These are phyloP conservation scores for Fraxinus anomala DNA, from an alignment of 257 asterid species.

Conservation along the genomic window DNA sequence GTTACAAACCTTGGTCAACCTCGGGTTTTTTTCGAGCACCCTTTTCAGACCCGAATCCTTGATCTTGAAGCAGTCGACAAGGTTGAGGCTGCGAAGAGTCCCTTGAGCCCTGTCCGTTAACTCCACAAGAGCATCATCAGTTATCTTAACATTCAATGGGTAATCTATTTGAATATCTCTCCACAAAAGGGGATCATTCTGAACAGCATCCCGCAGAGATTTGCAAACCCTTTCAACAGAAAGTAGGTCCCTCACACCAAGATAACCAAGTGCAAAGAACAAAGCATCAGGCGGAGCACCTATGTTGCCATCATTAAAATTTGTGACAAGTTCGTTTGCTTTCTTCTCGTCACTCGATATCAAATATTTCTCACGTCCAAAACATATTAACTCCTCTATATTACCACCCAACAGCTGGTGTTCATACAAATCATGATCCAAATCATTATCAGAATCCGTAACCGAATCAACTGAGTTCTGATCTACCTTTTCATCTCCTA, in stretches of 20 bases:
- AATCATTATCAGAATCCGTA: constrained; percentile 30
- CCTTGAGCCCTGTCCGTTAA: constrained; percentile 75
- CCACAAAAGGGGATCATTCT: constrained; percentile 71
- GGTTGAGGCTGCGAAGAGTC: constrained; percentile 57
- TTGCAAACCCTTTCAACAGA: constrained; percentile 74
- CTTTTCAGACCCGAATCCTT: constrained; percentile 50
- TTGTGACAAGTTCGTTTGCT: constrained; percentile 23
- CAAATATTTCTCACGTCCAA: constrained; percentile 52
- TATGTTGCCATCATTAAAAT: constrained; percentile 27
- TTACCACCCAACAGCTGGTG: constrained; percentile 28
- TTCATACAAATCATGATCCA: constrained; percentile 33
- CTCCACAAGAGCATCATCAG: constrained; percentile 56
- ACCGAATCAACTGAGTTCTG: constrained; percentile 18
- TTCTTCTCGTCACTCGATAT: not conserved
- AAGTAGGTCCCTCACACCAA: constrained; percentile 63
- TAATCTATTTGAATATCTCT: constrained; percentile 46
- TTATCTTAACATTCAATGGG: constrained; percentile 45
- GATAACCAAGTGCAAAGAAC: constrained; percentile 54
- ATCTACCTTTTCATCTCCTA: constrained; percentile 31
- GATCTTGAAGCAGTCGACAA: constrained; percentile 52
- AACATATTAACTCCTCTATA: constrained; percentile 42
- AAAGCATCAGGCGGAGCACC: constrained; percentile 60
- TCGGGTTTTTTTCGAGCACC: constrained; percentile 57
- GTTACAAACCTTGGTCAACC: constrained; percentile 59
- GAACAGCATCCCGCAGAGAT: constrained; percentile 57